Percentiles rank a stretch among this genome's conserved stretches.
phyloP scores from a whole-genome alignment of 805 yeast species.

The Starmera pachycereana region DNA sequence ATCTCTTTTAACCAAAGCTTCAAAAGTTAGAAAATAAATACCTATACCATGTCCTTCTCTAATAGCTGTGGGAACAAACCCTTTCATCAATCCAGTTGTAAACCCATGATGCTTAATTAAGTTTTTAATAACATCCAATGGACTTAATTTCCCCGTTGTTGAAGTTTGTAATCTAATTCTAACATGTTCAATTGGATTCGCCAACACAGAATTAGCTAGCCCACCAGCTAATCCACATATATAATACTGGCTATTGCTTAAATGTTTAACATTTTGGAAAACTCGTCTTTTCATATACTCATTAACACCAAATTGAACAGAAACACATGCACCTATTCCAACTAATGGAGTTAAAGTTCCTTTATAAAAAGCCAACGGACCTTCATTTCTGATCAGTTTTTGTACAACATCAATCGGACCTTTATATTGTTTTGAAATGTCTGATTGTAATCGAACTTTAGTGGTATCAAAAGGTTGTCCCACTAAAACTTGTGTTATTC shows the following conservation, averaged over 20 bases:
- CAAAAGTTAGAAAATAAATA: slow-evolving; percentile 80
- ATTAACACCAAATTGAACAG: slow-evolving; percentile 91
- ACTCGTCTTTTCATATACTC: slow-evolving; percentile 87
- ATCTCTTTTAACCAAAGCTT: slow-evolving; percentile 69
- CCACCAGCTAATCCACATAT: slow-evolving; percentile 89
- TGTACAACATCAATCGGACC: slow-evolving; percentile 74
- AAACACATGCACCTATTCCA: slow-evolving; percentile 97
- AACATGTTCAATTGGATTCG: slow-evolving; percentile 91
- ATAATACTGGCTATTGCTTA: slow-evolving; percentile 61
- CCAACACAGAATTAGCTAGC: slow-evolving; percentile 75
- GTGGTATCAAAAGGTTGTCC: slow-evolving; percentile 97
- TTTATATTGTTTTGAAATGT: slow-evolving; percentile 61
- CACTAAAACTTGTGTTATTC: slow-evolving; percentile 87
- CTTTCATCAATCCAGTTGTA: slow-evolving; percentile 57
- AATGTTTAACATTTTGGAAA: slow-evolving; percentile 25
- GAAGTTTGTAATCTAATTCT: slow-evolving; percentile 92
- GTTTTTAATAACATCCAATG: slow-evolving; percentile 58
- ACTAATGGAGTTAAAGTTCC: slow-evolving; percentile 90
- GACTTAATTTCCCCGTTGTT: slow-evolving; percentile 57
- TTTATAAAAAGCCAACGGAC: slow-evolving; percentile 77
- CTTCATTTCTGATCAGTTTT: slow-evolving; percentile 67
- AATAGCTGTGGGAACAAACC: slow-evolving; percentile 69
- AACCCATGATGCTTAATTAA: slow-evolving; percentile 45
- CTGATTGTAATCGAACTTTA: slow-evolving; percentile 86
- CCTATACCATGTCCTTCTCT: slow-evolving; percentile 90